Percentiles rank a stretch among this genome's conserved stretches.
These are phyloP conservation scores for Ramularia collo-cygni DNA, from an alignment of 2,329 filamentous ascomycete genomes.

Conservation along the genomic window DNA sequence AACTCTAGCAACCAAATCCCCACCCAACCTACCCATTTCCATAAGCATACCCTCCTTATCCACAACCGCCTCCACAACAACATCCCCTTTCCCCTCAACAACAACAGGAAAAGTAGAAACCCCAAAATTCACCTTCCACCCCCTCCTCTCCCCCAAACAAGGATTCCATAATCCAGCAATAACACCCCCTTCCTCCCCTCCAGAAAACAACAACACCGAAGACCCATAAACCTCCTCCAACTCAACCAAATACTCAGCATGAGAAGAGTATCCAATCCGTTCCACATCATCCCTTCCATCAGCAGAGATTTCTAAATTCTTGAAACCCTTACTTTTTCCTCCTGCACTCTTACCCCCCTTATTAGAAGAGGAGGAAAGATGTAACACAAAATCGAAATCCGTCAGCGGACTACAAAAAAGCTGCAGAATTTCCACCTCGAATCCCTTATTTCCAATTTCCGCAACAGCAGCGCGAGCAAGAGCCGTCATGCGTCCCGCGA, in stretches of 20 bases:
- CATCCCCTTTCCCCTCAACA: conserved; percentile 31
- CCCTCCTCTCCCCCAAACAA: conserved; percentile 40
- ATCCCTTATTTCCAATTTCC: conserved; percentile 33
- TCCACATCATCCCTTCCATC: conserved; percentile 39
- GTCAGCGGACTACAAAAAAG: conserved; percentile 67
- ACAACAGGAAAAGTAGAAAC: conserved; percentile 56
- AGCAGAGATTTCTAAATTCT: conserved; percentile 76
- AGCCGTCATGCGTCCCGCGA: conserved; percentile 74
- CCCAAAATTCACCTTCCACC: conserved; percentile 64
- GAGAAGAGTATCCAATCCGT: conserved; percentile 52
- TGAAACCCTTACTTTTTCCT: conserved; percentile 52
- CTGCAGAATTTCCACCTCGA: conserved; percentile 39
- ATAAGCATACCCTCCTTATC: conserved; percentile 35
- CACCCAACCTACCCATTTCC: conserved; percentile 62
- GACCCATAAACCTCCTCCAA: conserved; percentile 60
- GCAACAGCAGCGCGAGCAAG: conserved; percentile 71
- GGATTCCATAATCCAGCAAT: conserved; percentile 64
- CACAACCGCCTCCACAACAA: conserved; percentile 42
- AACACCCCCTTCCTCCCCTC: conserved; percentile 49
- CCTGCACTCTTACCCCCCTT: conserved; percentile 11
- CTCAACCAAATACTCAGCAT: conserved; percentile 57
- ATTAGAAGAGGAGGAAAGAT: too few species aligned
- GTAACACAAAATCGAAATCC: conserved; percentile 85
- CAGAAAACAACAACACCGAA: conserved; percentile 73
- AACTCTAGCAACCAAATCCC: conserved; percentile 61